These are phyloP conservation scores for Manihot esculenta DNA, from an alignment of 441 rosid genomes.

Conservation along the genomic window DNA sequence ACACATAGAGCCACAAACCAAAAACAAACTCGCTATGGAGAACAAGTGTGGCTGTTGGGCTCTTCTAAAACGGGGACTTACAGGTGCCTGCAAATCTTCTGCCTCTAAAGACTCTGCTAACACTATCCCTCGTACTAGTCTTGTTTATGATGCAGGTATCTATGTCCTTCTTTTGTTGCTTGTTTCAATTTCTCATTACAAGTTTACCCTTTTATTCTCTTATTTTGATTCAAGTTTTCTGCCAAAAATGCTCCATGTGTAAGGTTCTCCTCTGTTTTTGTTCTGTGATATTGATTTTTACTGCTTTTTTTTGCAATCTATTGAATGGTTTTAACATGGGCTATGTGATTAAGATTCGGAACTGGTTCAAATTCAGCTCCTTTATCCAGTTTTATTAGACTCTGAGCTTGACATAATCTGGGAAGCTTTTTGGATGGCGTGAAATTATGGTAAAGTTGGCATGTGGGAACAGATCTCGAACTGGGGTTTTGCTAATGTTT, in stretches of 20 bases:
- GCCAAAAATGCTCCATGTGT: background rate
- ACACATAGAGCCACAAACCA: constrained; percentile 9
- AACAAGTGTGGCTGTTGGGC: constrained; percentile 66
- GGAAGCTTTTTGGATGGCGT: background rate
- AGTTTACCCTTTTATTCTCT: background rate
- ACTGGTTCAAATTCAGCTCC: background rate
- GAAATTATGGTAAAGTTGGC: constrained; percentile 3
- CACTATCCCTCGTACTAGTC: constrained; percentile 65
- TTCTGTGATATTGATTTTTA: background rate
- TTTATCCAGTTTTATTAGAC: background rate
- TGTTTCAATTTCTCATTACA: background rate
- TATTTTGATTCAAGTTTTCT: constrained; percentile 10
- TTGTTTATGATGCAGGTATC: constrained; percentile 70
- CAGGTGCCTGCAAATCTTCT: constrained; percentile 54
- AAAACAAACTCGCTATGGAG: constrained; percentile 29
- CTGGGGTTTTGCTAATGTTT: constrained; percentile 20
- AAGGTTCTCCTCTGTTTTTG: constrained; percentile 14
- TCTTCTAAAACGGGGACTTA: constrained; percentile 48
- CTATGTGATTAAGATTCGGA: background rate
- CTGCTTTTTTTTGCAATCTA: constrained; percentile 2
- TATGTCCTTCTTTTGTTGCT: background rate
- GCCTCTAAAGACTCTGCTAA: constrained; percentile 53
- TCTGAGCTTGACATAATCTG: background rate
- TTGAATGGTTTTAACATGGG: background rate
- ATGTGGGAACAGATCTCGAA: constrained; percentile 24